Evolutionary conservation across 257 asterid species (phyloP).

Genomic region (Penstemon davidsonii): DNA sequence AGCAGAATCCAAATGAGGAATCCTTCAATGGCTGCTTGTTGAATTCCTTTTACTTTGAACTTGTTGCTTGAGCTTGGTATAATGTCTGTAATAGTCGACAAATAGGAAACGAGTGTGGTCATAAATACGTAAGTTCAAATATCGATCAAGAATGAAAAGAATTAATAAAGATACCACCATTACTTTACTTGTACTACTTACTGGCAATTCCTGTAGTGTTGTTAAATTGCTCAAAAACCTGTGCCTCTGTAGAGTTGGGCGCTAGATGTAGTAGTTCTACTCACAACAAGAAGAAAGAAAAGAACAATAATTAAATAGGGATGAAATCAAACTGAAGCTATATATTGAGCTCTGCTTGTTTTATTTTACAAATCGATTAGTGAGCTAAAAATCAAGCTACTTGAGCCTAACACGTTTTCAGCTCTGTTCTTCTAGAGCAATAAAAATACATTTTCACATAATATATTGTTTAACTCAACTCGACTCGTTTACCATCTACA

Average conservation of each 20-base stretch:
- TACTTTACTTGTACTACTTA: background rate
- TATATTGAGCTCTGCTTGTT: no score
- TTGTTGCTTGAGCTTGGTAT: conserved; percentile 34
- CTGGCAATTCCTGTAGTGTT: conserved; percentile 24
- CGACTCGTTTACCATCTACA: no score
- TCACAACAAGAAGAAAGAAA: background rate
- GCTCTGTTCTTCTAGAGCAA: no score
- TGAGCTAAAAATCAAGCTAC: background rate
- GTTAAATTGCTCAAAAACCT: conserved; percentile 39
- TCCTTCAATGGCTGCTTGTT: conserved; percentile 19
- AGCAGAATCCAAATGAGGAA: conserved; percentile 29
- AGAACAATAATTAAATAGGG: no score
- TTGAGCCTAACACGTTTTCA: no score
- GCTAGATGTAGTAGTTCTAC: conserved; percentile 46
- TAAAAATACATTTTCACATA: no score
- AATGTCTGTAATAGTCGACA: conserved; percentile 12
- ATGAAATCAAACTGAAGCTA: no score
- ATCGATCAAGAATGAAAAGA: background rate
- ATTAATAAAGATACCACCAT: conserved; percentile 24
- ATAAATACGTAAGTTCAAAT: background rate
- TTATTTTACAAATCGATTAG: background rate
- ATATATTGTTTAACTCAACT: no score
- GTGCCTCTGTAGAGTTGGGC: conserved; percentile 51
- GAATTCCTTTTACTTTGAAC: conserved; percentile 21
- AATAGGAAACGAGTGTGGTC: background rate